Conservation (phyloP, 1,284 basidiomycete species). For the Tilletia setariae region DNA sequence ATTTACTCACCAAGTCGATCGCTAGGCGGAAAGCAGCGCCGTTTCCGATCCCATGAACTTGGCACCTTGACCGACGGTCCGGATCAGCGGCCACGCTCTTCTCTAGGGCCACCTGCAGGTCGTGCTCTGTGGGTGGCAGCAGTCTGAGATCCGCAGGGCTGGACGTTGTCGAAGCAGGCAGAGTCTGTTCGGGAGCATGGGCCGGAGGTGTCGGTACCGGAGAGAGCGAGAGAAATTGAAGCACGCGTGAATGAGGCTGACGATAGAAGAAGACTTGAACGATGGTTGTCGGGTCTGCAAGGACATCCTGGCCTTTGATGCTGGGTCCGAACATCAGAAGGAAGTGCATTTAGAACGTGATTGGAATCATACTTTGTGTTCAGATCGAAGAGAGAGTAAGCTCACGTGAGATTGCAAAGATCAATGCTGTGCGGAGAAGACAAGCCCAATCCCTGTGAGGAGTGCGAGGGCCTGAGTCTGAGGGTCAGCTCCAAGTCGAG, state of each 20-base stretch:
- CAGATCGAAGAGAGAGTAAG: neutral
- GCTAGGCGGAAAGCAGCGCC: neutral
- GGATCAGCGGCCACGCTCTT: conserved; percentile 33
- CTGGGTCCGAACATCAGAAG: neutral
- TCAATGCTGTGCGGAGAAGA: neutral
- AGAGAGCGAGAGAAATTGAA: conserved; percentile 64
- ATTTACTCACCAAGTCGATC: conserved; percentile 19
- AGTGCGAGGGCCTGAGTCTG: neutral
- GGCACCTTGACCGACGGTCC: neutral
- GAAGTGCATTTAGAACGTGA: neutral
- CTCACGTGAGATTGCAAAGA: neutral
- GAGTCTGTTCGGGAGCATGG: conserved; percentile 22
- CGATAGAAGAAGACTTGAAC: conserved; percentile 58
- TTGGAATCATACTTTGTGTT: neutral
- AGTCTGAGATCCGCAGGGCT: conserved; percentile 14
- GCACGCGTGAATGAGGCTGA: conserved; percentile 59
- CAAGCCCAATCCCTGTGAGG: neutral
- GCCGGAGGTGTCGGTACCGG: conserved; percentile 51
- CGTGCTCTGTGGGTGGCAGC: conserved; percentile 16
- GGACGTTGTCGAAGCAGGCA: neutral
- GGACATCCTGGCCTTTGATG: neutral
- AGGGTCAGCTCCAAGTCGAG: neutral
- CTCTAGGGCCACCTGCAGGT: conserved; percentile 29
- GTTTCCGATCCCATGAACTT: neutral
- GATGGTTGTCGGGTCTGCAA: neutral